A percentile compares a stretch with the other conserved stretches of the same genome.
These are phyloP conservation scores for Sugiyamaella marilandica DNA, from an alignment of 805 yeast species.

Conservation along the genomic window DNA sequence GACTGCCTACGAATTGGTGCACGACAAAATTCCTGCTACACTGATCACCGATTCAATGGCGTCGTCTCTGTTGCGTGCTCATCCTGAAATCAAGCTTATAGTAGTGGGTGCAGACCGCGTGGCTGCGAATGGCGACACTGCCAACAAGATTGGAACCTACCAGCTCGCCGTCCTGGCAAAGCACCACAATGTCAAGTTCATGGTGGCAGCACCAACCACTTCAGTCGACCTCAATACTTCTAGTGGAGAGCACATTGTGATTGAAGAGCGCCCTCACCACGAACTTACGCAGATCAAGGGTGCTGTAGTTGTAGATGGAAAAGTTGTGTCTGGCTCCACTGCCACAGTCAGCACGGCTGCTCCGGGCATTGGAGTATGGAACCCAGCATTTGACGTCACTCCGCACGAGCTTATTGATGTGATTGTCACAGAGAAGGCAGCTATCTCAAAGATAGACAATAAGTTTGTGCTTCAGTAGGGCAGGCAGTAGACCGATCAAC, in stretches of 20 bases:
- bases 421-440: constrained; percentile 79
- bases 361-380: constrained; percentile 82
- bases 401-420: constrained; percentile 79
- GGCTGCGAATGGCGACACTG: constrained; percentile 90
- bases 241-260: constrained; percentile 69
- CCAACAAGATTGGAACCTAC: constrained; percentile 93
- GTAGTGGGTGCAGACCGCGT: constrained; percentile 96
- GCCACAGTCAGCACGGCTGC: constrained; percentile 77
- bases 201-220: constrained; percentile 93
- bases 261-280: constrained; percentile 79
- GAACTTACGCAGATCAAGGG: constrained; percentile 81
- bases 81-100: constrained; percentile 74
- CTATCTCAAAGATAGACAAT: constrained; percentile 51
- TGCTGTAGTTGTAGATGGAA: constrained; percentile 41
- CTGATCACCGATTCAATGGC: constrained; percentile 90
- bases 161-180: constrained; percentile 76
- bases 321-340: constrained; percentile 26
- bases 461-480: constrained; percentile 39
- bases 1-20: constrained; percentile 84
- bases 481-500: no score
- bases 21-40: constrained; percentile 83
- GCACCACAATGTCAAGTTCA: constrained; percentile 66
- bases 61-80: constrained; percentile 57
- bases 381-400: constrained; percentile 94
- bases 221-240: constrained; percentile 70